Evolutionary conservation across 108 stramenopile species (phyloP).

Genomic region (Schizochytrium sp.): DNA sequence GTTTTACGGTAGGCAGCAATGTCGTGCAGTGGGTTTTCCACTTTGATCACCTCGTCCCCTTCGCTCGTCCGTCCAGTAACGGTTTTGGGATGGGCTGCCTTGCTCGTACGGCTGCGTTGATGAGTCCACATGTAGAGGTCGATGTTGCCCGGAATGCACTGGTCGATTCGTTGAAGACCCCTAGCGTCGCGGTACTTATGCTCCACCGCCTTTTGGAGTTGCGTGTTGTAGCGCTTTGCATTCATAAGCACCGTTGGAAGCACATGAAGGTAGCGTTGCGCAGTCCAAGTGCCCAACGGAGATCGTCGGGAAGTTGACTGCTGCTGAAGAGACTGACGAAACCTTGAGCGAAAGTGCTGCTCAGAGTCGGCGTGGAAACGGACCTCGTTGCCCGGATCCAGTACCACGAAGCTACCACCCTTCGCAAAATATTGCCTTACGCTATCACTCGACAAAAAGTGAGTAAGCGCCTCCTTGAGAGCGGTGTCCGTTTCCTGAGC

Average conservation of each 20-base stretch:
- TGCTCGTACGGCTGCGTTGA: no score
- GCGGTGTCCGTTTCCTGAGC: background rate
- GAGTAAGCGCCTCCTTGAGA: background rate
- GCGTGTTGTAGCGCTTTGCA: background rate
- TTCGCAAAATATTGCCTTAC: background rate
- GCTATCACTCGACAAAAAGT: no score
- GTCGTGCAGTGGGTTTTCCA: background rate
- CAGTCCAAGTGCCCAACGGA: background rate
- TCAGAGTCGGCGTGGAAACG: background rate
- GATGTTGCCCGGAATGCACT: background rate
- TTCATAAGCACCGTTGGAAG: background rate
- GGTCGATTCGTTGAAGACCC: background rate
- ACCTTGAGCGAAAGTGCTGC: background rate
- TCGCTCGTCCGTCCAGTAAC: no score
- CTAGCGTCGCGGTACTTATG: background rate
- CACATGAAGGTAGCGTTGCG: background rate
- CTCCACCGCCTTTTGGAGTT: background rate
- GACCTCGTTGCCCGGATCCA: background rate
- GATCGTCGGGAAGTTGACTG: background rate
- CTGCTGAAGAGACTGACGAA: background rate
- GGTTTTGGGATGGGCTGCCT: no score
- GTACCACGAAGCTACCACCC: background rate
- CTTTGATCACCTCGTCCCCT: no score
- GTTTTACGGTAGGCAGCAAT: background rate
- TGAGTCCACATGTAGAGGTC: background rate